Percentiles rank a stretch among this genome's conserved stretches.
phyloP scores from a whole-genome alignment of 2,329 filamentous ascomycete genomes.

The Xylaria sp. region DNA sequence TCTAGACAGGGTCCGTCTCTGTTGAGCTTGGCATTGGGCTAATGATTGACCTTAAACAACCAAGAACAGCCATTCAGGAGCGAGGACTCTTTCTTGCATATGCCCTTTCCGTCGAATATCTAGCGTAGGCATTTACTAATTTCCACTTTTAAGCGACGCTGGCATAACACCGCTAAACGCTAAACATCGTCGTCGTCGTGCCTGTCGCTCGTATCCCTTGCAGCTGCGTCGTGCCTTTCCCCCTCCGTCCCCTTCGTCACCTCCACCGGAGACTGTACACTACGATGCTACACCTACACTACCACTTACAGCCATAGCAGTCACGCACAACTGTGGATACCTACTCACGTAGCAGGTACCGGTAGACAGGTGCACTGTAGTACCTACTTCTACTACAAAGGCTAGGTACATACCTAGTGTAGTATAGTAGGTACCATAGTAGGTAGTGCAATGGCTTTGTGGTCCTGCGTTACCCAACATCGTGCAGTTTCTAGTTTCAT shows the following conservation, averaged over 20 bases:
- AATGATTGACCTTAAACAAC: slow-evolving; percentile 11
- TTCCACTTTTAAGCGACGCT: slow-evolving; percentile 5
- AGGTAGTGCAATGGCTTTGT: slow-evolving; percentile 16
- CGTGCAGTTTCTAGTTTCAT: slow-evolving; percentile 16
- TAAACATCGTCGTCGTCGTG: background rate
- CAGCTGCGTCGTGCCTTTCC: background rate
- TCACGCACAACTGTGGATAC: background rate
- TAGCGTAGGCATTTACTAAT: slow-evolving; percentile 17
- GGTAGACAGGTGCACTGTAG: background rate
- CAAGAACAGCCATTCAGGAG: slow-evolving; percentile 24
- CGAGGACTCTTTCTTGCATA: slow-evolving; percentile 29
- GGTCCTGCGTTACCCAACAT: slow-evolving; percentile 21
- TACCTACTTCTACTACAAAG: background rate
- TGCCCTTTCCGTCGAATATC: slow-evolving; percentile 24
- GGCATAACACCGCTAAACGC: background rate
- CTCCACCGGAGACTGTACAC: background rate
- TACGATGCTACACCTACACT: background rate
- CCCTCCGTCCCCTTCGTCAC: background rate
- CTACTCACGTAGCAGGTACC: no score
- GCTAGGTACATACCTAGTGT: no score
- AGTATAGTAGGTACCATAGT: background rate
- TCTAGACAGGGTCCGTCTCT: slow-evolving; percentile 14
- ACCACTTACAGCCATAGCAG: background rate
- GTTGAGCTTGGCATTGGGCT: slow-evolving; percentile 10
- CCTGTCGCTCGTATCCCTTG: background rate